Evolutionary conservation across 192 early-diverging fungal genomes (phyloP).

Genomic region (Backusella morwellensis): DNA sequence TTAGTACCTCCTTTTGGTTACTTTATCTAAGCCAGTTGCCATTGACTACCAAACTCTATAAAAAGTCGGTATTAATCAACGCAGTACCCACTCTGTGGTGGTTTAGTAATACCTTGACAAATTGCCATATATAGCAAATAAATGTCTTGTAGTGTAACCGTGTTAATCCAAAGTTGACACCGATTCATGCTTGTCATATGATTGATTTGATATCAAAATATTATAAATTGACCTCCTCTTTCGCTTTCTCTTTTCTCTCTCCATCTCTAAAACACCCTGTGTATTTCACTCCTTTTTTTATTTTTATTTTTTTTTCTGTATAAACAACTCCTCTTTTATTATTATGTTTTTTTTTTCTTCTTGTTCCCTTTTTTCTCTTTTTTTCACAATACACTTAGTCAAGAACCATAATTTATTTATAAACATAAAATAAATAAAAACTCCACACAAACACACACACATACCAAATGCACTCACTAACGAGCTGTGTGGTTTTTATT

Average conservation of each 20-base stretch:
- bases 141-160: too few species aligned
- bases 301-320: neutral
- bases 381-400: neutral
- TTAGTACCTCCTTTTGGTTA: too few species aligned
- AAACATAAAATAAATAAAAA: neutral
- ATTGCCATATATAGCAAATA: too few species aligned
- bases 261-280: neutral
- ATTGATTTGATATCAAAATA: neutral
- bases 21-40: too few species aligned
- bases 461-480: neutral
- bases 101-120: too few species aligned
- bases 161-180: neutral
- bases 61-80: too few species aligned
- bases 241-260: neutral
- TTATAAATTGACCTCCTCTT: neutral
- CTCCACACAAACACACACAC: neutral
- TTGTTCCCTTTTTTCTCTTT: neutral
- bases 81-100: too few species aligned
- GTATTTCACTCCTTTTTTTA: slow-evolving; percentile 1
- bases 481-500: neutral
- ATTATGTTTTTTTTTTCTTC: slow-evolving; percentile 4
- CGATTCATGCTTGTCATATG: neutral
- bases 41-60: too few species aligned
- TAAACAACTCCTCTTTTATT: slow-evolving; percentile 1
- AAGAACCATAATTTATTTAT: neutral